A percentile compares a stretch with the other conserved stretches of the same genome.
Conservation (phyloP, 345 rosid genomes). For the Lepidium aucheri region DNA sequence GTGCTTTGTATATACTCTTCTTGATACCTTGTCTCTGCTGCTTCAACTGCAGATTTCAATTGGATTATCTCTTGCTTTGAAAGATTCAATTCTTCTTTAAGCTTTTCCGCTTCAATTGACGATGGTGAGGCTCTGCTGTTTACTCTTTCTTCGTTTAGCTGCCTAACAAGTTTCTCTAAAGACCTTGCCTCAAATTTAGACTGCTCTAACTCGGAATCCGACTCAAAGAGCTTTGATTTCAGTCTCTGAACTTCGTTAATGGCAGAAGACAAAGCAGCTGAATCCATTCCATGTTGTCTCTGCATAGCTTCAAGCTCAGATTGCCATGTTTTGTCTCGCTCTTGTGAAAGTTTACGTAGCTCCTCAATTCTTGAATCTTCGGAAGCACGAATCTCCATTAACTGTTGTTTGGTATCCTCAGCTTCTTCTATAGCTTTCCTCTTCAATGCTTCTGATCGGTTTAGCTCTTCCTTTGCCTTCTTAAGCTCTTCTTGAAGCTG, state of each 20-base stretch:
- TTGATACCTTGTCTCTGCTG: slow-evolving; percentile 68
- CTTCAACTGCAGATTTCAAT: slow-evolving; percentile 55
- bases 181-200: slow-evolving; percentile 45
- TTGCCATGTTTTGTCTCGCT: slow-evolving; percentile 83
- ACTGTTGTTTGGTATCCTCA: slow-evolving; percentile 61
- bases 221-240: slow-evolving; percentile 63
- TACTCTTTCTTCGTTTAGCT: slow-evolving; percentile 38
- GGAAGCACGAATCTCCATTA: slow-evolving; percentile 59
- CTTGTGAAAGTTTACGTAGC: slow-evolving; percentile 72
- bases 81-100: slow-evolving; percentile 31
- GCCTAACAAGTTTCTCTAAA: slow-evolving; percentile 50
- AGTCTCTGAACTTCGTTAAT: slow-evolving; percentile 83
- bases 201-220: slow-evolving; percentile 71
- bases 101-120: slow-evolving; percentile 18
- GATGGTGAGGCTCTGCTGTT: slow-evolving; percentile 21
- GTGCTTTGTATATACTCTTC: slow-evolving; percentile 85
- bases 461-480: slow-evolving; percentile 69
- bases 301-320: slow-evolving; percentile 90
- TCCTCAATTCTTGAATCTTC: slow-evolving; percentile 80
- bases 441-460: slow-evolving; percentile 55
- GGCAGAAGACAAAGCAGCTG: slow-evolving; percentile 63
- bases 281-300: slow-evolving; percentile 74
- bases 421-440: slow-evolving; percentile 60
- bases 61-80: slow-evolving; percentile 47
- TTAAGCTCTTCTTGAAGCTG: slow-evolving; percentile 86